Percentiles rank a stretch among this genome's conserved stretches.
Conservation (phyloP, 2,329 filamentous ascomycete genomes). For the Cladobotryum protrusum region DNA sequence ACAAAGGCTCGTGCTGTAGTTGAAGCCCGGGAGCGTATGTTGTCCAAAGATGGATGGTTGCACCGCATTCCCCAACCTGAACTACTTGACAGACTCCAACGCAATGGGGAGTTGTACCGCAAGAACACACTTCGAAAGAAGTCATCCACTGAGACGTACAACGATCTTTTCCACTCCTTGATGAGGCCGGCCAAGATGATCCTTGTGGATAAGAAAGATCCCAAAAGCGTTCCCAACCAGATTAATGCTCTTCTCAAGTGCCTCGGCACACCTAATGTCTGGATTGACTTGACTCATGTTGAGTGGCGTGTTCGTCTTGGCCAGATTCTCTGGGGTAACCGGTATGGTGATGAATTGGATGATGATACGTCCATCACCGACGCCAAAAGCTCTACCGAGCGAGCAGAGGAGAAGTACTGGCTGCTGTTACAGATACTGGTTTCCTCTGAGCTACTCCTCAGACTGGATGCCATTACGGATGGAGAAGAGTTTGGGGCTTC, state of each 20-base stretch:
- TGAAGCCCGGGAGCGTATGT: conserved; percentile 52
- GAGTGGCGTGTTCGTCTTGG: conserved; percentile 70
- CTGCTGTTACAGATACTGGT: conserved; percentile 59
- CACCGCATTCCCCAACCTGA: conserved; percentile 51
- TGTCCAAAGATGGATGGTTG: conserved; percentile 47
- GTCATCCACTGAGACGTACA: conserved; percentile 52
- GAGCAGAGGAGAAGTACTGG: conserved; percentile 60
- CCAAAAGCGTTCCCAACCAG: conserved; percentile 60
- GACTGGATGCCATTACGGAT: conserved; percentile 57
- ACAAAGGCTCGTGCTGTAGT: conserved; percentile 48
- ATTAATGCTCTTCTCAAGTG: conserved; percentile 63
- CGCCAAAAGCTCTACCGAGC: conserved; percentile 41
- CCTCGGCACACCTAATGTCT: conserved; percentile 58
- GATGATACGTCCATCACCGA: conserved; percentile 48
- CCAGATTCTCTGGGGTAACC: conserved; percentile 61
- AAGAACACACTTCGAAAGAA: conserved; percentile 45
- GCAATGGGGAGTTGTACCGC: conserved; percentile 50
- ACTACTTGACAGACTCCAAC: conserved; percentile 53
- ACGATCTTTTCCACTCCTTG: conserved; percentile 55
- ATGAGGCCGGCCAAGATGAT: conserved; percentile 51
- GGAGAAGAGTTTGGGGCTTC: conserved; percentile 50
- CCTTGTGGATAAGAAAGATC: conserved; percentile 49
- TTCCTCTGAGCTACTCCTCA: conserved; percentile 58
- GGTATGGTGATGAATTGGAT: conserved; percentile 45
- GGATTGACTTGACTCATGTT: conserved; percentile 68